A percentile compares a stretch with the other conserved stretches of the same genome.
Conservation (phyloP, 345 rosid species). For the Pugionium cornutum region DNA sequence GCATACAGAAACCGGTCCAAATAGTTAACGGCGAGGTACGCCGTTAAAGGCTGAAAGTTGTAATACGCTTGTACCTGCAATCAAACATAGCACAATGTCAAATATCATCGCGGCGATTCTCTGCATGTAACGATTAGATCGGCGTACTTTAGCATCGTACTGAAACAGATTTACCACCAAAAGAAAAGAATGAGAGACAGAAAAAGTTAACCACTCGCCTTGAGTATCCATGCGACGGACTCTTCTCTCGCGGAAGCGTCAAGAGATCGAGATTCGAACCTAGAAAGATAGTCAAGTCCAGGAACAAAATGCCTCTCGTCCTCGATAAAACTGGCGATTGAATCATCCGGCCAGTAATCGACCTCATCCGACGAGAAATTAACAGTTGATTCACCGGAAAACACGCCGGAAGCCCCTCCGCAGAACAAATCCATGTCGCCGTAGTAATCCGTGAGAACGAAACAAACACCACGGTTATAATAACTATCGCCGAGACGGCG, state of each 20-base stretch:
- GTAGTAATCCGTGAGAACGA: too few relatives aligned
- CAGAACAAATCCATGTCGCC: constrained; percentile 67
- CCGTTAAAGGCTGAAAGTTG: constrained; percentile 86
- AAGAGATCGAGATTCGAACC: constrained; percentile 68
- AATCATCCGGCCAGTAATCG: constrained; percentile 61
- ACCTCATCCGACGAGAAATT: constrained; percentile 58
- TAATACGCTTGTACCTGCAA: constrained; percentile 70
- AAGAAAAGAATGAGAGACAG: too few relatives aligned
- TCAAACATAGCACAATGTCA: constrained; percentile 20
- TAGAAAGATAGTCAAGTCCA: constrained; percentile 75
- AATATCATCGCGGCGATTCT: not conserved
- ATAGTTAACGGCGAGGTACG: constrained; percentile 94
- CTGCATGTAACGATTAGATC: constrained; percentile 28
- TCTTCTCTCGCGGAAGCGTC: constrained; percentile 86
- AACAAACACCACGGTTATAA: too few relatives aligned
- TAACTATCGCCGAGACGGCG: constrained; percentile 17
- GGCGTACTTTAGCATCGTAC: constrained; percentile 23
- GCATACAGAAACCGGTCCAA: constrained; percentile 83
- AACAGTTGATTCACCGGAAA: constrained; percentile 52
- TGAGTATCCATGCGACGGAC: constrained; percentile 95
- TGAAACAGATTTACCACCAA: too few relatives aligned
- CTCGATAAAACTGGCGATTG: constrained; percentile 67
- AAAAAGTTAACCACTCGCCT: constrained; percentile 44
- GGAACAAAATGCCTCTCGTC: constrained; percentile 84
- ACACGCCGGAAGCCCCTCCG: constrained; percentile 74